phyloP scores from a whole-genome alignment of 2,329 filamentous ascomycete species.

The Claviceps sp. region DNA sequence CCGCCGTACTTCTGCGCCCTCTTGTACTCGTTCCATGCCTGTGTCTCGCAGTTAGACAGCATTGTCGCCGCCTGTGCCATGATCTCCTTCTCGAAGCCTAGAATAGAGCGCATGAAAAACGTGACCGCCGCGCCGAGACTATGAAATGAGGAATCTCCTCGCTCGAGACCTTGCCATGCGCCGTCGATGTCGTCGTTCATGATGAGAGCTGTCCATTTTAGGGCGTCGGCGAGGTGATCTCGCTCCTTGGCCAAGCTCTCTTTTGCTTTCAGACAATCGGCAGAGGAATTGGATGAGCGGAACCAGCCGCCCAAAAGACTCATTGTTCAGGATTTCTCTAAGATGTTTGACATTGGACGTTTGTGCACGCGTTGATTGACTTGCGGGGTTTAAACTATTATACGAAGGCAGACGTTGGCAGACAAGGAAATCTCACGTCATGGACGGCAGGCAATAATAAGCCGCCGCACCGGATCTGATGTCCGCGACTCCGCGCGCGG shows the following conservation, averaged over 20 bases:
- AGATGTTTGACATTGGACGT: not conserved
- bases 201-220: conserved; percentile 55
- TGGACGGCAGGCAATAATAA: not conserved
- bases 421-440: not conserved
- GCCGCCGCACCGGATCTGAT: not conserved
- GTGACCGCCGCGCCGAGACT: conserved; percentile 69
- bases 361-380: not conserved
- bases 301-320: conserved; percentile 39
- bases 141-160: conserved; percentile 77
- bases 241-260: conserved; percentile 29
- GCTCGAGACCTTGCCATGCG: conserved; percentile 59
- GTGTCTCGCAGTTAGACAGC: conserved; percentile 62
- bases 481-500: not conserved
- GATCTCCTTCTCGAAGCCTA: conserved; percentile 84
- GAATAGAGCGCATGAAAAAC: conserved; percentile 69
- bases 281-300: conserved; percentile 25
- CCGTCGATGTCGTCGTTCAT: conserved; percentile 84
- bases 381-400: not conserved
- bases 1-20: conserved; percentile 45
- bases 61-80: conserved; percentile 69
- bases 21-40: conserved; percentile 63
- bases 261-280: conserved; percentile 13
- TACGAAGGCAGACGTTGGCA: not conserved
- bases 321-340: conserved; percentile 19
- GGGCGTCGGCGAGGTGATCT: conserved; percentile 44